A percentile compares a stretch with the other conserved stretches of the same genome.
These are phyloP conservation scores for Aspergillus bridgeri DNA, from an alignment of 495 filamentous ascomycete genomes.

Conservation along the genomic window DNA sequence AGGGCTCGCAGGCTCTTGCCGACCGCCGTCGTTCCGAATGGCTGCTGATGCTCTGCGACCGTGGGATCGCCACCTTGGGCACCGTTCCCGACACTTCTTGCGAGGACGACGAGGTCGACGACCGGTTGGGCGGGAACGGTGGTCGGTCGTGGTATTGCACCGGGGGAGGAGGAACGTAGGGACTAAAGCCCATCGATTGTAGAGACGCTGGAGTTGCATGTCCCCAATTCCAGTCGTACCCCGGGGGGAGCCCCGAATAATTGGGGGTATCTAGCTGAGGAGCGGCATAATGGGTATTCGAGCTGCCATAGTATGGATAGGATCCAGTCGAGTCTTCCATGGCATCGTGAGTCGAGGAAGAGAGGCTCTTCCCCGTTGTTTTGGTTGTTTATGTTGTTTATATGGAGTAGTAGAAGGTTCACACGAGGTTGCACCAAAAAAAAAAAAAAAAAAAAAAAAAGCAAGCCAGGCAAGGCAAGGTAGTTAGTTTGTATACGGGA, in stretches of 20 bases:
- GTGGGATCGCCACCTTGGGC: constrained; percentile 37
- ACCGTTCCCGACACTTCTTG: neutral
- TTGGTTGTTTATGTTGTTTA: no score
- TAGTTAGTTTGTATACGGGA: no score
- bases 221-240: constrained; percentile 10
- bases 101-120: constrained; percentile 4
- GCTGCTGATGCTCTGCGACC: constrained; percentile 8
- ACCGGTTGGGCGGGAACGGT: constrained; percentile 2
- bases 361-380: neutral
- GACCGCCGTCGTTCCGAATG: constrained; percentile 32
- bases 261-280: neutral
- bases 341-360: neutral
- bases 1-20: constrained; percentile 65
- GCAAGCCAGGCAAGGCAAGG: no score
- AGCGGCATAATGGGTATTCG: neutral
- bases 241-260: neutral
- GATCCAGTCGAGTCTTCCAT: neutral
- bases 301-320: neutral
- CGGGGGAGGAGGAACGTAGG: neutral
- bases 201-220: constrained; percentile 3
- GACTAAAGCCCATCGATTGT: constrained; percentile 4
- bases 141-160: constrained; percentile 1
- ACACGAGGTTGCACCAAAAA: no score
- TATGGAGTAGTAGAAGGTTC: no score
- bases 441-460: no score